Conservation (phyloP, 2,329 filamentous ascomycete species). For the Pseudogymnoascus sp. region DNA sequence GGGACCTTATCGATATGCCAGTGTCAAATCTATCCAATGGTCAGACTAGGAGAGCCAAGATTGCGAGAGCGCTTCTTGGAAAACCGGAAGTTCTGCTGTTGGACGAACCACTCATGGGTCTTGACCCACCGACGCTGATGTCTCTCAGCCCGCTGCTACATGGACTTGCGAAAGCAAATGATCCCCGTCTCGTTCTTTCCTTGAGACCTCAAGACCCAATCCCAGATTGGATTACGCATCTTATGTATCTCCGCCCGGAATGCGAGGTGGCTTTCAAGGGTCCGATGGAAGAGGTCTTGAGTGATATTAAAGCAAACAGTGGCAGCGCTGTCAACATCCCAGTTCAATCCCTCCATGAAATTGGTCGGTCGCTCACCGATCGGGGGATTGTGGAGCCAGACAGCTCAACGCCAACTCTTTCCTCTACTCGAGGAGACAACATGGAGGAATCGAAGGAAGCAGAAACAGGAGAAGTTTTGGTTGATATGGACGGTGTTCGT, state of each 20-base stretch:
- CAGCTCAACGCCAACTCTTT: neutral
- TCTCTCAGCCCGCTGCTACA: constrained; percentile 64
- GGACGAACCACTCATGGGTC: constrained; percentile 93
- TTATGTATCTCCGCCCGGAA: constrained; percentile 63
- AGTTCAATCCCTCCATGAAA: constrained; percentile 22
- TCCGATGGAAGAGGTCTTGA: constrained; percentile 53
- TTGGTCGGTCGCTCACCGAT: constrained; percentile 24
- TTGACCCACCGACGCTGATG: constrained; percentile 75
- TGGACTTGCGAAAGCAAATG: constrained; percentile 55
- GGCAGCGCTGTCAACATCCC: constrained; percentile 24
- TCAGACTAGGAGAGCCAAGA: constrained; percentile 77
- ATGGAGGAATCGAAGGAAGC: neutral
- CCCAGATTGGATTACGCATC: constrained; percentile 83
- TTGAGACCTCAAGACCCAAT: constrained; percentile 78
- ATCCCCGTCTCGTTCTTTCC: constrained; percentile 67
- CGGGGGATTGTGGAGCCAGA: constrained; percentile 21
- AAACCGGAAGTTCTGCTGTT: constrained; percentile 75
- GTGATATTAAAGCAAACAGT: constrained; percentile 42
- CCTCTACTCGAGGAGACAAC: neutral
- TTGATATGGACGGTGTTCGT: constrained; percentile 80
- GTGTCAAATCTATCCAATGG: constrained; percentile 90
- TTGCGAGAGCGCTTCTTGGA: constrained; percentile 75
- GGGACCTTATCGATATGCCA: constrained; percentile 65
- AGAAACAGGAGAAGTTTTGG: constrained; percentile 49
- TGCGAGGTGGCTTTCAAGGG: constrained; percentile 61